Evolutionary conservation across 306 rosid species (phyloP).

Genomic region (Cucurbita ficifolia): DNA sequence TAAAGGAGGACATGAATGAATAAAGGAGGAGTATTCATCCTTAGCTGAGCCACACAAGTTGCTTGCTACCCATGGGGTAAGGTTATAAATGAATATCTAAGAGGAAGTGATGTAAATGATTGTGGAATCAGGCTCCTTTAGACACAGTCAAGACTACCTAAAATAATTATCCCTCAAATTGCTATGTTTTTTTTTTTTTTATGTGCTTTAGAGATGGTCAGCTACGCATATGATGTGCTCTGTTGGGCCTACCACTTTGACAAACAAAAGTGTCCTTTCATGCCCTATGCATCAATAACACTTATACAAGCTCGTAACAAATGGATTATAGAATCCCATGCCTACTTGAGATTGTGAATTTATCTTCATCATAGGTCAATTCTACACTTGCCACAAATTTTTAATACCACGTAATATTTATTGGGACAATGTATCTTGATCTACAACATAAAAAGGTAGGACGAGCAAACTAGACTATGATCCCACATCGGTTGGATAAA

Average conservation of each 20-base stretch:
- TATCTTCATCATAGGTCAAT: not conserved
- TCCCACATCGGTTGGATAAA: too few species aligned
- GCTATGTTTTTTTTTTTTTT: not conserved
- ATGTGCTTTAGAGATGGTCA: not conserved
- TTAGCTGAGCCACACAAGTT: not conserved
- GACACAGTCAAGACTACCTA: not conserved
- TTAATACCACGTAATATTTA: not conserved
- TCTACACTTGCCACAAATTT: not conserved
- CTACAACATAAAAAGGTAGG: not conserved
- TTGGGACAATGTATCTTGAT: not conserved
- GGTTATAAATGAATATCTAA: not conserved
- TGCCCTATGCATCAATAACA: not conserved
- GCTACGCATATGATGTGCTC: not conserved
- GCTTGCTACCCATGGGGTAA: slow-evolving; percentile 6
- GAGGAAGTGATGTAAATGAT: slow-evolving; percentile 9
- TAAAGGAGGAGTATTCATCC: not conserved
- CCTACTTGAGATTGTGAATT: not conserved
- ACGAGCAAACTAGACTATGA: not conserved
- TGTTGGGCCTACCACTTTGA: slow-evolving; percentile 2
- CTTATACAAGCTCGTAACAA: not conserved
- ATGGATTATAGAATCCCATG: slow-evolving; percentile 2
- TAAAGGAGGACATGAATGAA: too few species aligned
- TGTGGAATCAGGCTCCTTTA: slow-evolving; percentile 20
- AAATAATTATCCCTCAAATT: not conserved
- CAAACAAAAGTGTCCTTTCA: not conserved